Evolutionary conservation across 108 stramenopile genomes (phyloP), one percentile per base, ranked within the genome.

Genomic region (Skeletonema marinoi): DNA sequence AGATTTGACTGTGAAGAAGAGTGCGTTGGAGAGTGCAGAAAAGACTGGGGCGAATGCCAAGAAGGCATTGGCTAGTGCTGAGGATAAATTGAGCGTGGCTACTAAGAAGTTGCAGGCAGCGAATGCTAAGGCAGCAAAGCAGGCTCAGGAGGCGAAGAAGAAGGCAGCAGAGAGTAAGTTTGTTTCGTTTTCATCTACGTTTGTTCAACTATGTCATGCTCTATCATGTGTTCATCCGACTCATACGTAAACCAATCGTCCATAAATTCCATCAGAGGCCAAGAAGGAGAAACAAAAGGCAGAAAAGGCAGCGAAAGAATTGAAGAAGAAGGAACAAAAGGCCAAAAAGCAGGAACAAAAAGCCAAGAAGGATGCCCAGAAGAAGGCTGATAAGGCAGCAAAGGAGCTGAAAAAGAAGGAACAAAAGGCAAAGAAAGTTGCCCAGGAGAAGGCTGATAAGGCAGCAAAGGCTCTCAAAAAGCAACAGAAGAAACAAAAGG

Each of bases 1-100:
- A 66, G 65, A 66, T 42, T 41, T 66, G 25, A 13, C 39, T 41
- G 42, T 41, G 39, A 66, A 66, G 41, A 33, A 39, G 35, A 14
- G 32, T 41, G 39, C 41, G 4, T 41, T 66, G n/a, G 65, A 42
- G 41, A 29, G 36, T 41, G 33, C 65, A 9, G 35, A 66, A 42
- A 64, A 64, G 44, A 46, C 3, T 46, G 44, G 44, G n/a, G 65
- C 16, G 41, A 29, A 6, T 41, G 33, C 65, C 13, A 46, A 66
- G 65, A 56, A 56, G 25, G 25, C 54, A 56, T 56, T 56, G 25
- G 2, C 25, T 21, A 56, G 16, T 56, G 54, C 54, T 56, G 54
- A 56, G 25, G 54, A 56, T 56, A 56, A 56, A 56, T 56, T 56
- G 54, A n/a, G 9, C 2, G 54, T 25, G 54, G 54, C 54, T 9